phyloP scores from a whole-genome alignment of 305 asterid genomes.

The Fraxinus paxiana region DNA sequence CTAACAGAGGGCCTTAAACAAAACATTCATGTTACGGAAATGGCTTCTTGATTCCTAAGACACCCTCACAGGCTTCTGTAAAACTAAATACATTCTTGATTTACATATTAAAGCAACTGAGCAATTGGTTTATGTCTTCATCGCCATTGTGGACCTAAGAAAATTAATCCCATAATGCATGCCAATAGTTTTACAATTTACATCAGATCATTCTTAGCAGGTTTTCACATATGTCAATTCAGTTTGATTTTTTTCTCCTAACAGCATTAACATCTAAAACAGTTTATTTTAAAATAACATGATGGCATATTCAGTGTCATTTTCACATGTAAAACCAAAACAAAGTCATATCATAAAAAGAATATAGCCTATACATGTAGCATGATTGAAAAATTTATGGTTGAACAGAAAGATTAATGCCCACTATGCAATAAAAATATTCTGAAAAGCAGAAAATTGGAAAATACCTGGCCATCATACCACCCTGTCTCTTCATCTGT shows the following conservation, averaged over 20 bases:
- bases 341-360: not conserved
- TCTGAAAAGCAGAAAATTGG: not conserved
- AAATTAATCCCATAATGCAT: not conserved
- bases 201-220: not conserved
- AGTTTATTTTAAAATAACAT: not conserved
- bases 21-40: not conserved
- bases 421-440: not conserved
- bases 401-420: not conserved
- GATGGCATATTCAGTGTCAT: not conserved
- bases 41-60: not conserved
- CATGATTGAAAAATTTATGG: not conserved
- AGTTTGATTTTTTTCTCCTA: not conserved
- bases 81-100: not conserved
- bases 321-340: not conserved
- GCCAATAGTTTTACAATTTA: not conserved
- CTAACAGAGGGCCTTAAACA: not conserved
- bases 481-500: conserved; percentile 96
- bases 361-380: too few relatives aligned
- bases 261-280: not conserved
- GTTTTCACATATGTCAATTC: not conserved
- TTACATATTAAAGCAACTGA: not conserved
- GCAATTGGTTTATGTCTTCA: not conserved
- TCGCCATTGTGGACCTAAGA: not conserved
- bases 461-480: conserved; percentile 89
- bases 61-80: not conserved